Conservation (phyloP, 805 yeast species). For the Pichia ethanolica region DNA sequence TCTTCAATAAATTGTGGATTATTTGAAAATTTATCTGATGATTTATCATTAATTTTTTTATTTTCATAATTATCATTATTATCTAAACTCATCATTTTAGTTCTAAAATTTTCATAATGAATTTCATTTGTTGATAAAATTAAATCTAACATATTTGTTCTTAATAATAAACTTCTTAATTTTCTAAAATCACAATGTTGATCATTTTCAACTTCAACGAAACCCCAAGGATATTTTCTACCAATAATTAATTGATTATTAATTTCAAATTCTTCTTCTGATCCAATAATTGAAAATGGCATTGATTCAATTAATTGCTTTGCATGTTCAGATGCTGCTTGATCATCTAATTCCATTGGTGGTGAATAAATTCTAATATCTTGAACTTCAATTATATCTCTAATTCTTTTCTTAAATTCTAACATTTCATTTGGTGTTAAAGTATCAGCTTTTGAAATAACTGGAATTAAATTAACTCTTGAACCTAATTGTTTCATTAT, state of each 20-base stretch:
- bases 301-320: constrained; percentile 71
- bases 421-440: constrained; percentile 63
- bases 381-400: constrained; percentile 78
- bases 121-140: constrained; percentile 71
- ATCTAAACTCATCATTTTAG: constrained; percentile 50
- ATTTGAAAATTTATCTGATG: constrained; percentile 37
- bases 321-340: constrained; percentile 71
- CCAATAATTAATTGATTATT: constrained; percentile 66
- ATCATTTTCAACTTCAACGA: constrained; percentile 82
- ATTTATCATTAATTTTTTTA: constrained; percentile 17
- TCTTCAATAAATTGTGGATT: constrained; percentile 96
- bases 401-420: constrained; percentile 64
- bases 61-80: constrained; percentile 16
- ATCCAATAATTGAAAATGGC: constrained; percentile 83
- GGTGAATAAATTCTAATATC: constrained; percentile 80
- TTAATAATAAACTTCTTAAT: constrained; percentile 67
- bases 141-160: constrained; percentile 79
- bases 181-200: constrained; percentile 79
- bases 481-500: constrained; percentile 77
- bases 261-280: constrained; percentile 62
- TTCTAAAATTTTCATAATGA: constrained; percentile 76
- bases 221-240: constrained; percentile 86
- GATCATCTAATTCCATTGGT: constrained; percentile 68
- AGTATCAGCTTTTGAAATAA: constrained; percentile 85
- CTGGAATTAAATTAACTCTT: constrained; percentile 81